phyloP scores from a whole-genome alignment of 2,329 filamentous ascomycete species.

The Aspergillus caelatus region DNA sequence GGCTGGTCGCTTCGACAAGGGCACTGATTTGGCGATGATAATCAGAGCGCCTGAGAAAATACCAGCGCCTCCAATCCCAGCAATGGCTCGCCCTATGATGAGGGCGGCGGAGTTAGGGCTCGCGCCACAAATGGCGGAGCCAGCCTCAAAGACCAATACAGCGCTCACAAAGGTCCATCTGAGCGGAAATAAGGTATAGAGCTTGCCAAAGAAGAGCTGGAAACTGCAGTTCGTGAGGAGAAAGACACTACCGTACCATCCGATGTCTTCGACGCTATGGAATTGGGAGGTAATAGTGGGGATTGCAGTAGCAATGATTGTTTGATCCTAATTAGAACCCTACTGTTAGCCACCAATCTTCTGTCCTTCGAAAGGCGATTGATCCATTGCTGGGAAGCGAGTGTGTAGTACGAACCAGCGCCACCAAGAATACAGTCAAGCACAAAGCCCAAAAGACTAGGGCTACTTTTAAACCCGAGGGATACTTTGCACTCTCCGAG shows the following conservation, averaged over 20 bases:
- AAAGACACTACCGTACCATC: constrained; percentile 47
- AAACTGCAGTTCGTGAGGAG: constrained; percentile 41
- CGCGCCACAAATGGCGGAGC: constrained; percentile 34
- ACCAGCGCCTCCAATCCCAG: constrained; percentile 33
- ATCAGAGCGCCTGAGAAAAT: constrained; percentile 36
- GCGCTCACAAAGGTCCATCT: constrained; percentile 41
- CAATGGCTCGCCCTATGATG: constrained; percentile 40
- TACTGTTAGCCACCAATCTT: too few species aligned
- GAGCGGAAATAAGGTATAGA: constrained; percentile 38
- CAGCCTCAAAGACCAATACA: constrained; percentile 41
- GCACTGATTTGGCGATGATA: constrained; percentile 36
- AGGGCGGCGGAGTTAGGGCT: constrained; percentile 33
- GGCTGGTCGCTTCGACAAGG: constrained; percentile 32
- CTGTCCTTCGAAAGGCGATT: too few species aligned
- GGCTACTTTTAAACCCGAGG: too few species aligned
- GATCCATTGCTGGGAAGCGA: too few species aligned
- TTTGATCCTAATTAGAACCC: constrained; percentile 20
- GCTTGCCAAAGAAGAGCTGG: constrained; percentile 40
- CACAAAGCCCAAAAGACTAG: too few species aligned
- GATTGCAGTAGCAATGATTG: constrained; percentile 44
- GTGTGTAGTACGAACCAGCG: too few species aligned
- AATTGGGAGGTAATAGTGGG: constrained; percentile 44
- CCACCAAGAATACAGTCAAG: too few species aligned
- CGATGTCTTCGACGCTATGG: constrained; percentile 42
- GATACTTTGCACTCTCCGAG: too few species aligned